Evolutionary conservation across 1,284 basidiomycete genomes (phyloP).

Genomic region (Sanghuangporus baumii): DNA sequence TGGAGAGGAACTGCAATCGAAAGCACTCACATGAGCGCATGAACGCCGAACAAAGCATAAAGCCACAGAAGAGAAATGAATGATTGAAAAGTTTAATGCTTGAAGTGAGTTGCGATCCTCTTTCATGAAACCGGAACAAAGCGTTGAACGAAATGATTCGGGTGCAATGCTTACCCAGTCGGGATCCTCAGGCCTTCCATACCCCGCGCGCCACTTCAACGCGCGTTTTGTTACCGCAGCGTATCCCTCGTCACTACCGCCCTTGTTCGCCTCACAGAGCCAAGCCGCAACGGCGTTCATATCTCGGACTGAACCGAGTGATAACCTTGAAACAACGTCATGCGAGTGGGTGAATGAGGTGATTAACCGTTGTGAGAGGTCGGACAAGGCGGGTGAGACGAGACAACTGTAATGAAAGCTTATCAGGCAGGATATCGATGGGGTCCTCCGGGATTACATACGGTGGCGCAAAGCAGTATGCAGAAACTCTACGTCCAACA

Average conservation of each 20-base stretch:
- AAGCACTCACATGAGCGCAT: background rate
- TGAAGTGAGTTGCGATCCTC: background rate
- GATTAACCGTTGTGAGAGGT: slow-evolving; percentile 53
- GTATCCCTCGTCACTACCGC: slow-evolving; percentile 41
- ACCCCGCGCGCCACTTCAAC: slow-evolving; percentile 50
- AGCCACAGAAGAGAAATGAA: slow-evolving; percentile 57
- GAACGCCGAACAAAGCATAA: background rate
- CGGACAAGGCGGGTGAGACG: slow-evolving; percentile 49
- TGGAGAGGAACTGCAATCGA: slow-evolving; percentile 55
- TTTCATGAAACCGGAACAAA: background rate
- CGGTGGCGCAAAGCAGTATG: slow-evolving; percentile 79
- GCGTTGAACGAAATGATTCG: slow-evolving; percentile 3
- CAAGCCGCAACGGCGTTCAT: slow-evolving; percentile 70
- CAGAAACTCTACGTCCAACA: slow-evolving; percentile 57
- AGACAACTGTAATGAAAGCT: slow-evolving; percentile 41
- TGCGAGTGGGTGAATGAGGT: slow-evolving; percentile 78
- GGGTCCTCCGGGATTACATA: slow-evolving; percentile 33
- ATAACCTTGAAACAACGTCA: slow-evolving; percentile 75
- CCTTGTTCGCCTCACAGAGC: slow-evolving; percentile 66
- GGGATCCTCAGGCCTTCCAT: slow-evolving; percentile 47
- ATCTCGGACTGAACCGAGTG: slow-evolving; percentile 73
- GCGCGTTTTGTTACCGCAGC: slow-evolving; percentile 55
- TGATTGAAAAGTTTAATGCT: slow-evolving; percentile 29
- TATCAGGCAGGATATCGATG: slow-evolving; percentile 10
- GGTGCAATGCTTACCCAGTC: slow-evolving; percentile 51